Percentiles rank a stretch among this genome's conserved stretches.
Evolutionary conservation across 2,329 filamentous ascomycete species (phyloP).

Genomic region (Penicillium sp.): DNA sequence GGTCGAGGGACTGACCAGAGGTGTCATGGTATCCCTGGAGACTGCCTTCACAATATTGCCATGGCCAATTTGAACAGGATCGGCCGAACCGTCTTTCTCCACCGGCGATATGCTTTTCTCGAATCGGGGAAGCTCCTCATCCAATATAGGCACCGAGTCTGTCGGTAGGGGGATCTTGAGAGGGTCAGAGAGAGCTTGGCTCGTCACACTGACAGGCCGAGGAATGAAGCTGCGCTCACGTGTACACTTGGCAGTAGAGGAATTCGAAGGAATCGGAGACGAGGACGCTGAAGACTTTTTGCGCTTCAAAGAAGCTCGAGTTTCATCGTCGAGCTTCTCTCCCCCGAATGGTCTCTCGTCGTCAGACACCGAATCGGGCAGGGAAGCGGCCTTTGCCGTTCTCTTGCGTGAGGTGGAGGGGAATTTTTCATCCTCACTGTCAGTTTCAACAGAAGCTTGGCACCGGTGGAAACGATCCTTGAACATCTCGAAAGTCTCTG

Average conservation of each 20-base stretch:
- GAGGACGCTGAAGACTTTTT: neutral
- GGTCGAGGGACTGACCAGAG: neutral
- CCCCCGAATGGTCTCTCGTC: slow-evolving; percentile 18
- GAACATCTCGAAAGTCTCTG: neutral
- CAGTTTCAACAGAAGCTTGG: neutral
- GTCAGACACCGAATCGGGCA: slow-evolving; percentile 34
- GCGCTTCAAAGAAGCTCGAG: neutral
- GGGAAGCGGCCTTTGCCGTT: slow-evolving; percentile 33
- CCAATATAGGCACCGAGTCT: slow-evolving; percentile 4
- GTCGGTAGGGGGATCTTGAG: slow-evolving; percentile 4
- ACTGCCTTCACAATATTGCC: no score
- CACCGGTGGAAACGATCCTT: neutral
- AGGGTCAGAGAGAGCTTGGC: neutral
- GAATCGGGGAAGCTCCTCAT: neutral
- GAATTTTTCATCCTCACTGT: neutral
- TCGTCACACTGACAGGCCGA: slow-evolving; percentile 9
- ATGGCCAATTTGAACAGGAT: neutral
- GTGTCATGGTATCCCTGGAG: neutral
- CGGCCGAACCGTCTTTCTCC: neutral
- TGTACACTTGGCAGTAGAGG: neutral
- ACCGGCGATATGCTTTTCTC: neutral
- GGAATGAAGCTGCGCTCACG: slow-evolving; percentile 18
- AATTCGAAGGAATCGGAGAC: neutral
- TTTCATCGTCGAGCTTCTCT: slow-evolving; percentile 7
- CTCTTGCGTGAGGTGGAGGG: slow-evolving; percentile 31